These are phyloP conservation scores for Nothopassalora personata DNA, from an alignment of 2,329 filamentous ascomycete genomes.

Conservation along the genomic window DNA sequence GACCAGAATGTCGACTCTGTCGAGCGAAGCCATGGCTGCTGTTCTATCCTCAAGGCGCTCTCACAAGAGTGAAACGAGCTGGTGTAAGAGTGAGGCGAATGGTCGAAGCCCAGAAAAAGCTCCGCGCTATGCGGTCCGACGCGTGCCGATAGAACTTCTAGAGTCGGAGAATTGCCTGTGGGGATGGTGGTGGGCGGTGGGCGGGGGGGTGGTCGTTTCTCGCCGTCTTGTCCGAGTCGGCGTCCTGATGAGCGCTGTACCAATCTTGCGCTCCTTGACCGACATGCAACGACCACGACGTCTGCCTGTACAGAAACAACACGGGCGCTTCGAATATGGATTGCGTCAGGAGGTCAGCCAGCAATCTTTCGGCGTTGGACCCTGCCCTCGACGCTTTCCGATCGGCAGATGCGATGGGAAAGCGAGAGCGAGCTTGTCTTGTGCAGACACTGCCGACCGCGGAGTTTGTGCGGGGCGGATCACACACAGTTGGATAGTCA, in stretches of 20 bases:
- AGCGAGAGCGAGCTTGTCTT: background rate
- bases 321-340: background rate
- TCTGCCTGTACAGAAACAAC: background rate
- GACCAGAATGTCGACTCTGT: conserved; percentile 91
- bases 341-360: background rate
- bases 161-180: background rate
- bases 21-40: conserved; percentile 79
- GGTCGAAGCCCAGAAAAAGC: background rate
- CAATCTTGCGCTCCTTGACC: background rate
- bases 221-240: background rate
- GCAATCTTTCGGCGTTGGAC: background rate
- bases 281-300: background rate
- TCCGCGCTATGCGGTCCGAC: background rate
- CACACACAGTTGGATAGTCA: background rate
- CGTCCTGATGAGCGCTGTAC: background rate
- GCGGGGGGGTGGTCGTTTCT: background rate
- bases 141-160: background rate
- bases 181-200: background rate
- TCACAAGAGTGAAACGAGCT: background rate
- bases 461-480: too few relatives aligned
- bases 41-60: background rate
- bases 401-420: background rate
- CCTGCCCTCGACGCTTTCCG: background rate
- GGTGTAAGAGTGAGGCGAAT: background rate
- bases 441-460: too few relatives aligned